Conservation (phyloP, 805 yeast genomes). For the Saccharomycopsis sp. region DNA sequence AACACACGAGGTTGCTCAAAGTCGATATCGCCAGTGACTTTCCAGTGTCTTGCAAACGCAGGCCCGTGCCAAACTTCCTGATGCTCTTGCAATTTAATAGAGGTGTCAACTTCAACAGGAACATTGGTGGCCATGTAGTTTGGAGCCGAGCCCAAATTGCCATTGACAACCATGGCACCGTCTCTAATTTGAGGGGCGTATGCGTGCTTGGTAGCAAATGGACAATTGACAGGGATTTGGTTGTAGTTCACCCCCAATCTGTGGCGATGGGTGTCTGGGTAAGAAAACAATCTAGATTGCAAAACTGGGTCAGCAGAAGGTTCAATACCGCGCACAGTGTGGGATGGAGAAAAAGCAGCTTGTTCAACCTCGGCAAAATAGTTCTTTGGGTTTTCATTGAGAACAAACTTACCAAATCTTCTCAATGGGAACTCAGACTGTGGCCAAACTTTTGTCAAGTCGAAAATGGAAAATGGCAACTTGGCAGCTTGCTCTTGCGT, state of each 20-base stretch:
- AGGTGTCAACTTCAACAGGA: slow-evolving; percentile 37
- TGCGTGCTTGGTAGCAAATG: slow-evolving; percentile 41
- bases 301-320: slow-evolving; percentile 78
- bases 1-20: slow-evolving; percentile 68
- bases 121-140: slow-evolving; percentile 54
- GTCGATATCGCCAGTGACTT: slow-evolving; percentile 56
- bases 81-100: slow-evolving; percentile 42
- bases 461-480: slow-evolving; percentile 75
- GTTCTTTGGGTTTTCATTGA: slow-evolving; percentile 78
- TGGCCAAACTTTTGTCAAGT: slow-evolving; percentile 90
- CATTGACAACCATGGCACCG: slow-evolving; percentile 64
- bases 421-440: slow-evolving; percentile 79
- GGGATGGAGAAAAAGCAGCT: slow-evolving; percentile 78
- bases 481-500: slow-evolving; percentile 70
- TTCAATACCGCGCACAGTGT: slow-evolving; percentile 77
- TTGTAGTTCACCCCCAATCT: slow-evolving; percentile 65
- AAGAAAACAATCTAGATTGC: slow-evolving; percentile 73
- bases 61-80: slow-evolving; percentile 80
- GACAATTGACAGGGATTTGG: slow-evolving; percentile 88
- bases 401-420: slow-evolving; percentile 68
- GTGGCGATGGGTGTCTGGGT: slow-evolving; percentile 81
- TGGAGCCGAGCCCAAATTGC: slow-evolving; percentile 70
- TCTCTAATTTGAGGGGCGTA: slow-evolving; percentile 73
- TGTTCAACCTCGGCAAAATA: slow-evolving; percentile 85
- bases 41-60: slow-evolving; percentile 85